These are phyloP conservation scores for Peniophora sp. DNA, from an alignment of 1,284 basidiomycete genomes.

Conservation along the genomic window DNA sequence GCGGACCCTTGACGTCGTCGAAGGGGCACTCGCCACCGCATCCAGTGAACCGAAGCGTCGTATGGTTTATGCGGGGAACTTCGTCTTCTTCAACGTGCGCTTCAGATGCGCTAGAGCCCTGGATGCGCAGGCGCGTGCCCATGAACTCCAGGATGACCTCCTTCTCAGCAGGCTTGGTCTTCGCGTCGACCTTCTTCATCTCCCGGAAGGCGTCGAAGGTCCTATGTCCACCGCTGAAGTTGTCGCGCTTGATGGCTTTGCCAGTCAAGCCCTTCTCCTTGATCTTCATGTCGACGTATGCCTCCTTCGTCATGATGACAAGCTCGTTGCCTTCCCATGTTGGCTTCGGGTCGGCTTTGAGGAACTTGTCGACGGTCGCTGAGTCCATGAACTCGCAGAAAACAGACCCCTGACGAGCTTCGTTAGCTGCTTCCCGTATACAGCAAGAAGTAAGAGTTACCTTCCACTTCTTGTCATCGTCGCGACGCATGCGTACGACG, in stretches of 20 bases:
- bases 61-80: conserved; percentile 64
- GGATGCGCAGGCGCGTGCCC: conserved; percentile 42
- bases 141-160: conserved; percentile 67
- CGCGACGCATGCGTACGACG: conserved; percentile 83
- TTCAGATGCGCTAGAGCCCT: conserved; percentile 59
- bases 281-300: conserved; percentile 95
- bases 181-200: conserved; percentile 42
- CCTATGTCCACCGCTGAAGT: conserved; percentile 42
- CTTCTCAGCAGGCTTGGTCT: conserved; percentile 34
- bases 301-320: conserved; percentile 86
- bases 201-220: conserved; percentile 91
- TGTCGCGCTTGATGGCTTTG: conserved; percentile 50
- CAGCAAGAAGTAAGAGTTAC: conserved; percentile 25
- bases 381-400: conserved; percentile 87
- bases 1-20: conserved; percentile 69
- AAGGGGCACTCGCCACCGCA: conserved; percentile 60
- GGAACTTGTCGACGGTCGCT: conserved; percentile 67
- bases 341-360: conserved; percentile 75
- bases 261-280: conserved; percentile 87
- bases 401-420: conserved; percentile 68
- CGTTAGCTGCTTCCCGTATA: not conserved
- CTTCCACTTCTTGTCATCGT: conserved; percentile 79
- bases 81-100: conserved; percentile 66
- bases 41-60: conserved; percentile 71
- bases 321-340: conserved; percentile 72